A percentile compares a stretch with the other conserved stretches of the same genome.
Evolutionary conservation across 345 rosid species (phyloP).

Genomic region (Eucalyptus paniculata): DNA sequence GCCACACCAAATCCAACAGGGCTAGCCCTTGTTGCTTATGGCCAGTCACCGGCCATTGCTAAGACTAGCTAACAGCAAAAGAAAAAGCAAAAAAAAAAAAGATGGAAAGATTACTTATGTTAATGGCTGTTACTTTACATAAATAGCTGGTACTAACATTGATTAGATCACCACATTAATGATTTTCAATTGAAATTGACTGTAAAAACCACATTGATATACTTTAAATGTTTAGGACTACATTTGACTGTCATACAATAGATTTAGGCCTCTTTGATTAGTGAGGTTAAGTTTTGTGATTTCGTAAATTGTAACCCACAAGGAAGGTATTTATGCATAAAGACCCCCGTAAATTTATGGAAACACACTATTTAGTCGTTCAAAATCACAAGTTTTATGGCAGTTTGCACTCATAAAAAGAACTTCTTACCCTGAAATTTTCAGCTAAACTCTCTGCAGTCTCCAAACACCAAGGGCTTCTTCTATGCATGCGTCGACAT

Average conservation of each 20-base stretch:
- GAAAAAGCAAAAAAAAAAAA: background rate
- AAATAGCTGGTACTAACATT: accelerated
- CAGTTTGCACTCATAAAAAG: background rate
- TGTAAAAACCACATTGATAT: background rate
- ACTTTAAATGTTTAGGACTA: background rate
- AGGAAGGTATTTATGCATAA: background rate
- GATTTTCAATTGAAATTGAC: background rate
- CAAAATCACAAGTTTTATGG: background rate
- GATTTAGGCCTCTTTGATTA: background rate
- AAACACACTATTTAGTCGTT: background rate
- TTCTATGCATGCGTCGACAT: background rate
- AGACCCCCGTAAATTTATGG: background rate
- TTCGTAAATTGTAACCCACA: background rate
- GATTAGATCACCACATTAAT: background rate
- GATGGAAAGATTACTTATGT: background rate
- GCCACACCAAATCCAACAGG: background rate
- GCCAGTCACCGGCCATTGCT: accelerated
- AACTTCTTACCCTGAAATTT: background rate
- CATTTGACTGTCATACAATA: accelerated
- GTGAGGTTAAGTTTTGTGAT: background rate
- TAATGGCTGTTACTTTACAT: accelerated
- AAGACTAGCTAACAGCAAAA: accelerated
- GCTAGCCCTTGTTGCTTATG: background rate
- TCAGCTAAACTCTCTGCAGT: background rate
- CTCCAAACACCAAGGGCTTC: background rate